phyloP scores from a whole-genome alignment of 169 alveolate species.

The Plasmodium ovale region DNA sequence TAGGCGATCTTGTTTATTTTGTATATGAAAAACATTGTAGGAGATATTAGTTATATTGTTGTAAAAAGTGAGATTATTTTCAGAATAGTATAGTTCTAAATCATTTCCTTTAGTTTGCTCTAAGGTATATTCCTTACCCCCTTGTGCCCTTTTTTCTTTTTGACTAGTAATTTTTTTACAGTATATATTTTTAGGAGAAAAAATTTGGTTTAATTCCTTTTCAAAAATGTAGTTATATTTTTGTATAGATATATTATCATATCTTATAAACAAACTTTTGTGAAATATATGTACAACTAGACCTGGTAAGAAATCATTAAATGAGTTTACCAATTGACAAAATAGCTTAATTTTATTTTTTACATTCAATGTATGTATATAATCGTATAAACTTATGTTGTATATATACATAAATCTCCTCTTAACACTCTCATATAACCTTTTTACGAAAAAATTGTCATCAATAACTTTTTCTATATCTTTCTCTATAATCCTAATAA shows the following conservation, averaged over 20 bases:
- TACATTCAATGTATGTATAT: slow-evolving; percentile 29
- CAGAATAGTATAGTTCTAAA: slow-evolving; percentile 20
- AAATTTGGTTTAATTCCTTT: slow-evolving; percentile 27
- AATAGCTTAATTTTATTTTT: slow-evolving; percentile 16
- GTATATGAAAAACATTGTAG: slow-evolving; percentile 28
- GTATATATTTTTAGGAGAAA: slow-evolving; percentile 32
- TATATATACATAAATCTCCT: slow-evolving; percentile 49
- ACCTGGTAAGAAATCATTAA: slow-evolving; percentile 39
- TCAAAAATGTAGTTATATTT: slow-evolving; percentile 34
- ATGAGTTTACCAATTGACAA: slow-evolving; percentile 38
- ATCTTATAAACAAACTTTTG: slow-evolving; percentile 32
- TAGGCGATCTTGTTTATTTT: slow-evolving; percentile 39
- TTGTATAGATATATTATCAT: slow-evolving; percentile 53
- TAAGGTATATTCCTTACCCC: slow-evolving; percentile 50
- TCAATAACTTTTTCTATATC: slow-evolving; percentile 25
- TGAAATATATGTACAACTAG: slow-evolving; percentile 7
- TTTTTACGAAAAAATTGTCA: slow-evolving; percentile 28
- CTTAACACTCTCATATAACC: slow-evolving; percentile 52
- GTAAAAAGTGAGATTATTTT: slow-evolving; percentile 28
- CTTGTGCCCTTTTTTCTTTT: slow-evolving; percentile 68
- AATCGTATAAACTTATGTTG: slow-evolving; percentile 27
- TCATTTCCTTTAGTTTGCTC: slow-evolving; percentile 46
- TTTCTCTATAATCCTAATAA: slow-evolving; percentile 27
- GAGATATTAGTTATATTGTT: slow-evolving; percentile 20
- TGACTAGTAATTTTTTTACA: slow-evolving; percentile 52